A percentile compares a stretch with the other conserved stretches of the same genome.
These are phyloP conservation scores for Nigrograna mackinnonii DNA, from an alignment of 2,329 filamentous ascomycete genomes.

Conservation along the genomic window DNA sequence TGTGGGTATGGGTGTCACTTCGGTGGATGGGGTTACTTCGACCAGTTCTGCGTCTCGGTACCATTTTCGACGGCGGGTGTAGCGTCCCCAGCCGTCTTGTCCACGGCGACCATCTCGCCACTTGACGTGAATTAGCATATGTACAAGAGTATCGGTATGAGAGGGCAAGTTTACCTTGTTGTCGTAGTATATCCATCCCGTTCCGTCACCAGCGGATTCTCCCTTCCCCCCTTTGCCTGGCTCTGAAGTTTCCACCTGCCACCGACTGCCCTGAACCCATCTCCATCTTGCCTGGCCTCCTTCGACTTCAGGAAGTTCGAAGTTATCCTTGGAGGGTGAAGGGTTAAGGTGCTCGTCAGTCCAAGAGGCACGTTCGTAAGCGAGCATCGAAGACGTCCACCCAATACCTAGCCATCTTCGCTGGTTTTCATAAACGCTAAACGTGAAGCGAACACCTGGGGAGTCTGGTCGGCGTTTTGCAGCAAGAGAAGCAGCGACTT, in stretches of 20 bases:
- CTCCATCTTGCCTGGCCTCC: conserved; percentile 68
- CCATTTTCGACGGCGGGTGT: conserved; percentile 94
- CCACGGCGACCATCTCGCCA: conserved; percentile 89
- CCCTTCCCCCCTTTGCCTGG: conserved; percentile 41
- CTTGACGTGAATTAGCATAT: conserved; percentile 47
- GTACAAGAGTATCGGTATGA: background rate
- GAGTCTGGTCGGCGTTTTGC: conserved; percentile 52
- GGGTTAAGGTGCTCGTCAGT: conserved; percentile 93
- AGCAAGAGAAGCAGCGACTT: conserved; percentile 50
- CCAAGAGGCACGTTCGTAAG: conserved; percentile 89
- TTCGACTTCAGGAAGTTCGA: conserved; percentile 69
- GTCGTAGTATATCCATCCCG: conserved; percentile 97
- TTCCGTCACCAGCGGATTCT: conserved; percentile 52
- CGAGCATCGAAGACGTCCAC: conserved; percentile 89
- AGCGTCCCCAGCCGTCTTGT: conserved; percentile 89
- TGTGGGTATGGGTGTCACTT: conserved; percentile 49
- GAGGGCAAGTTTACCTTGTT: conserved; percentile 73
- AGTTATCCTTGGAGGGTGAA: conserved; percentile 74
- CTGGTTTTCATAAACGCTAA: conserved; percentile 96
- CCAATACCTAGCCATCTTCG: conserved; percentile 92
- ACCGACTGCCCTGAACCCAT: conserved; percentile 85
- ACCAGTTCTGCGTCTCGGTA: conserved; percentile 94
- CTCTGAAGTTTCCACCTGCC: conserved; percentile 79
- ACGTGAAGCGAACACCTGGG: conserved; percentile 90
- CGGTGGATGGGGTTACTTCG: conserved; percentile 61